Percentiles rank a stretch among this genome's conserved stretches.
phyloP scores from a whole-genome alignment of 1,284 basidiomycete genomes.

The Ceratobasidium sp. region DNA sequence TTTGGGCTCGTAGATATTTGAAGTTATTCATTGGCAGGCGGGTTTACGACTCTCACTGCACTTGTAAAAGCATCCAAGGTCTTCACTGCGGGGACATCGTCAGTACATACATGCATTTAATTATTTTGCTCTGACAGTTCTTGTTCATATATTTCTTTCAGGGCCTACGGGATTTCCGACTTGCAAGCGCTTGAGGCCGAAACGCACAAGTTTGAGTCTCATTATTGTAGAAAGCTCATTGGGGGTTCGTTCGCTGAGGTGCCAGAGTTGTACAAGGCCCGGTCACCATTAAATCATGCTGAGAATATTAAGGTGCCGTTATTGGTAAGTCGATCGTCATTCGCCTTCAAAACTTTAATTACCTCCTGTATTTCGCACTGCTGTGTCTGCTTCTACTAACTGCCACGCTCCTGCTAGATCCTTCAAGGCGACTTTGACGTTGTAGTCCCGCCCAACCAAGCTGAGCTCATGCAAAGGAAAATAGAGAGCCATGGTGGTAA shows the following conservation, averaged over 20 bases:
- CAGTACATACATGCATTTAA: background rate
- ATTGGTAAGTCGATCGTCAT: constrained; percentile 54
- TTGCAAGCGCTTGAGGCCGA: constrained; percentile 57
- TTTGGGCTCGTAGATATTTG: too few species aligned
- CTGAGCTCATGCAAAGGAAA: constrained; percentile 55
- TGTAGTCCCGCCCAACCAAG: constrained; percentile 64
- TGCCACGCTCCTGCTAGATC: constrained; percentile 55
- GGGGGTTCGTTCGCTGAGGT: constrained; percentile 59
- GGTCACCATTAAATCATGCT: constrained; percentile 60
- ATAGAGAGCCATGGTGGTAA: constrained; percentile 54
- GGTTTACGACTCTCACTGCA: constrained; percentile 63
- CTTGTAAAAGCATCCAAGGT: constrained; percentile 51
- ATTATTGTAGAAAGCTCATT: constrained; percentile 57
- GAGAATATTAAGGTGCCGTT: constrained; percentile 59
- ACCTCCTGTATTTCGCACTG: background rate
- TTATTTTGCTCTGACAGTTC: background rate
- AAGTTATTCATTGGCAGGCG: constrained; percentile 51
- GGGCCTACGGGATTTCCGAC: constrained; percentile 65
- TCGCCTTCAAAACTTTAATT: background rate
- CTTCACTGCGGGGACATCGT: constrained; percentile 59
- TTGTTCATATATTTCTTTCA: background rate
- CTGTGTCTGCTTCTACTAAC: too few species aligned
- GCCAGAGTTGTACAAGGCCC: constrained; percentile 56
- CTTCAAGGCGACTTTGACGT: constrained; percentile 62
- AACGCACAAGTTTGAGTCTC: constrained; percentile 74